Base-by-base conservation (phyloP, 495 filamentous ascomycete genomes). In the Penicillium argentinense region DNA sequence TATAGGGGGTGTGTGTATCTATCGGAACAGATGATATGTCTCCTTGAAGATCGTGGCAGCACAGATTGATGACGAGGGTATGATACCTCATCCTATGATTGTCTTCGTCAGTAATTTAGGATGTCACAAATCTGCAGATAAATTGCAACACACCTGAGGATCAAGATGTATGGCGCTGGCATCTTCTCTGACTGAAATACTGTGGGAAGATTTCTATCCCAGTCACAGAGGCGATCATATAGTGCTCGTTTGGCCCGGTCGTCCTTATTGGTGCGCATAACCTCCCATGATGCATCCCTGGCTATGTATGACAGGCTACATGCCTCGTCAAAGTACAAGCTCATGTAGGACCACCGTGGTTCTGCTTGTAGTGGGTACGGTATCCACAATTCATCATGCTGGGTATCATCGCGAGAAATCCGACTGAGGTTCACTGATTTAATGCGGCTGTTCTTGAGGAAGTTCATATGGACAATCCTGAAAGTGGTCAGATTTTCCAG, bases 401-500 rank as follows among this genome's bases (percentile, higher is more conserved):
- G 21, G 1, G 50, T 30, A 18, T 54, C 50, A 9, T 52, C 28
- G 9, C 47, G 49, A 11, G 44, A 19, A 12, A 57, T 53, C 5
- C 54, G 62, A 1, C 45, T 33, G 3, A 64, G 26, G 21, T 47
- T 56, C 12, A 67, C 61, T 12, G 41, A 16, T 8, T 45, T 41
- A n/a, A 67, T 58, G 4, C 53, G 59, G 23, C 56, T 61, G n/a
- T 53, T 54, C 23, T 49, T 58, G 27, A 68, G 56, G 13, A 68
- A 66, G 28, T 59, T 64, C 6, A 57, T 59, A 33, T 68, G 64
- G 13, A 63, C 59, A 25, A 68, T 57, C n/a, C 64, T 67, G n/a
- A n/a, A n/a, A n/a, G n/a, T n/a, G n/a, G n/a, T n/a, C n/a, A n/a
- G n/a, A n/a, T n/a, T n/a, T n/a, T n/a, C n/a, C n/a, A n/a, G n/a